Base-by-base conservation (phyloP, 2,329 filamentous ascomycete genomes). In the Clathrospora elynae region DNA sequence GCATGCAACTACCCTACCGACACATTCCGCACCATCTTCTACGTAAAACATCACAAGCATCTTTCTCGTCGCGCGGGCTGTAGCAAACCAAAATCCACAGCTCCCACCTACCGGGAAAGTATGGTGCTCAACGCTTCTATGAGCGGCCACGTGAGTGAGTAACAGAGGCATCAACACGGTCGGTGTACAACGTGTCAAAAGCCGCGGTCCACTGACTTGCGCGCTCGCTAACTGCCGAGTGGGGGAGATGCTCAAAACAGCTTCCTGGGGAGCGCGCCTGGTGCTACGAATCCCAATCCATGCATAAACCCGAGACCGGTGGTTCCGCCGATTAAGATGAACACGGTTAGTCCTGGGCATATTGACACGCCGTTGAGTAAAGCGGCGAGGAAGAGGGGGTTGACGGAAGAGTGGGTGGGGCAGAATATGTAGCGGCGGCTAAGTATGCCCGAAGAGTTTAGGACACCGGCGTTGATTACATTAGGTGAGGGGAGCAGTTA, bases 121-220 rank as follows among this genome's bases (percentile, higher is more conserved):
- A 70, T 72, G 13, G 67, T 72, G 5, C 48, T 72, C 10, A 66
- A 72, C 11, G 70, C 68, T 3, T 68, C 64, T 42, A 73, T 73
- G 56, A 67, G 60, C 12, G 70, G 64, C 0, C 58, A 62, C 25
- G 53, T 67, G 7, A 61, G 59, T 7, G 71, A 61, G 59, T 7
- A 71, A 71, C 36, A 59, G 54, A 35, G 71, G 70, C 2, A 66
- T 75, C 25, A 65, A 71, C 16, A 74, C 69, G 3, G 64, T n/a
- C 73, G 5, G 72, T 68, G 0, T 82, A 82, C 64, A 81, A 80
- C 56, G 71, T 76, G 0, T 79, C 75, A 43, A 82, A 82, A 62
- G 73, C 78, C 0, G 78, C 75, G 0, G 74, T 81, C 3, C 73
- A 78, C 28, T 78, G 81, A 55, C 69, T 81, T 1, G 67, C 70